Conservation (phyloP, 176 grass and related monocot genomes). For the Cenchrus purpureus region DNA sequence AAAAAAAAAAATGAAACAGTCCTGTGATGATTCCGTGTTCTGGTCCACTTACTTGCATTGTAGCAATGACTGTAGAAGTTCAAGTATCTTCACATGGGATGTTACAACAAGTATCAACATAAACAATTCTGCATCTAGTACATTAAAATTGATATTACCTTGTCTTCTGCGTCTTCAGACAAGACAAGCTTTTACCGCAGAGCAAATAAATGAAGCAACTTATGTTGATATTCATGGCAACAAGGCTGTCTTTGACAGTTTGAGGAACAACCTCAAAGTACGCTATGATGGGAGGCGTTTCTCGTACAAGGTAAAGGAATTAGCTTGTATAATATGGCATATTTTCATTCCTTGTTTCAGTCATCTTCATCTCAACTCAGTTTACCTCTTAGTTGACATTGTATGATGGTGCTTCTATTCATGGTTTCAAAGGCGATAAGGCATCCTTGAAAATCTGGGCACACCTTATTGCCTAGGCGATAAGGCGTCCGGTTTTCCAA, state of each 20-base stretch:
- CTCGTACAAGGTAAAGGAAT: slow-evolving; percentile 83
- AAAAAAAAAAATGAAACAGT: background rate
- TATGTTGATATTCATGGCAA: slow-evolving; percentile 89
- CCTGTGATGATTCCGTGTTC: background rate
- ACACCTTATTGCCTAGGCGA: no score
- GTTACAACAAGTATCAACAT: background rate
- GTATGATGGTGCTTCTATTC: background rate
- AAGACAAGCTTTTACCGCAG: slow-evolving; percentile 69
- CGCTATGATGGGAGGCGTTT: slow-evolving; percentile 76
- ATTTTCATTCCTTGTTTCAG: background rate
- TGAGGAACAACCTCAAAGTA: slow-evolving; percentile 91
- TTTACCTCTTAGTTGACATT: background rate
- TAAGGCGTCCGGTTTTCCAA: no score
- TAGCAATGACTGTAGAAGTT: background rate
- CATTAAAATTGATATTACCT: background rate
- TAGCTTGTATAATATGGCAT: background rate
- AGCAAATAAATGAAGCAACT: slow-evolving; percentile 85
- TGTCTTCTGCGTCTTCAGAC: slow-evolving; percentile 60
- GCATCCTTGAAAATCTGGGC: no score
- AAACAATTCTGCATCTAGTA: slow-evolving; percentile 21
- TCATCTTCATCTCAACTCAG: background rate
- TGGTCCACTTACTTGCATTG: background rate
- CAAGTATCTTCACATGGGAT: background rate
- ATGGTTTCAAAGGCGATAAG: no score
- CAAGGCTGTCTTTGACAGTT: slow-evolving; percentile 74